These are phyloP conservation scores for Chaetomium cochliodes DNA, from an alignment of 495 filamentous ascomycete genomes.

Conservation along the genomic window DNA sequence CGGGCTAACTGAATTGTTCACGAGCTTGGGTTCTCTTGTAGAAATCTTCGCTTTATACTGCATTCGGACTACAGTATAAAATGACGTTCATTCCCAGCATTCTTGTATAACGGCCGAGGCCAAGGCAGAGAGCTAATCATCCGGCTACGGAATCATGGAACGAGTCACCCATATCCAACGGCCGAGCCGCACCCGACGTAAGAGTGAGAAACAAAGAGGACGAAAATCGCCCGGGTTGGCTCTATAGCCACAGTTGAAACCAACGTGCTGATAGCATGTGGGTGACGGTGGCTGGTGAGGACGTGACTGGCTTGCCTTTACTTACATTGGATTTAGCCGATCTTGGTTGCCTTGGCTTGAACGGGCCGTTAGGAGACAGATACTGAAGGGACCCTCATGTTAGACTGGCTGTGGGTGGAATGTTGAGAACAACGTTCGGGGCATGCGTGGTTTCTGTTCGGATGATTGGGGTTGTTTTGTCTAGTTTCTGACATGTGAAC, in stretches of 20 bases:
- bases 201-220: background rate
- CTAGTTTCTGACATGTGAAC: constrained; percentile 1
- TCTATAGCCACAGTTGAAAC: background rate
- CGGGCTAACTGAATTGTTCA: background rate
- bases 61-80: background rate
- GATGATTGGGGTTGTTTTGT: background rate
- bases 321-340: background rate
- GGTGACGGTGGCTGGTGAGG: background rate
- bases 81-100: background rate
- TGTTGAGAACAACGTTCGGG: background rate
- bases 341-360: background rate
- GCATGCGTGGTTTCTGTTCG: background rate
- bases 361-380: too few species aligned
- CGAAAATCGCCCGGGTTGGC: constrained; percentile 8
- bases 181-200: background rate
- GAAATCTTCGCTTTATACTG: constrained; percentile 5
- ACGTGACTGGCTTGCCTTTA: background rate
- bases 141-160: constrained; percentile 9
- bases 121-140: background rate
- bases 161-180: background rate
- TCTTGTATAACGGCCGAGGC: background rate
- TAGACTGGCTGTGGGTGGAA: too few species aligned
- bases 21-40: background rate
- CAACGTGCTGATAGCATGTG: background rate
- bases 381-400: background rate